Percentiles rank a stretch among this genome's conserved stretches.
phyloP scores from a whole-genome alignment of 768 basidiomycete genomes.

The Pulveroboletus sp. region DNA sequence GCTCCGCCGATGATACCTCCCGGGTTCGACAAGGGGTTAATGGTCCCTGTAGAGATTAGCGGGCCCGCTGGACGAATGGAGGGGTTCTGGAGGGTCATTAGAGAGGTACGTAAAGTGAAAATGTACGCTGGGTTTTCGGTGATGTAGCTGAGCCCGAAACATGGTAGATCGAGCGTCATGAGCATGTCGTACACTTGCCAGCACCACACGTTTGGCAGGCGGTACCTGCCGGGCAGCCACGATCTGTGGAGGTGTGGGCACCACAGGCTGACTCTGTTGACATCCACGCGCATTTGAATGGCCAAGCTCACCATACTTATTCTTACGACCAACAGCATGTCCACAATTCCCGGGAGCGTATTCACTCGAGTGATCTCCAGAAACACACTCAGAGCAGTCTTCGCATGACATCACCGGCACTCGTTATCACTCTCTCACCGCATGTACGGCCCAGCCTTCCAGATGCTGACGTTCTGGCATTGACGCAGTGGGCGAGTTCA shows the following conservation, averaged over 20 bases:
- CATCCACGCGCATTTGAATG: constrained; percentile 4
- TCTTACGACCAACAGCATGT: constrained; percentile 8
- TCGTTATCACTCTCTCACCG: constrained; percentile 76
- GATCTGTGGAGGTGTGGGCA: constrained; percentile 2
- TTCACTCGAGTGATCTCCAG: constrained; percentile 1
- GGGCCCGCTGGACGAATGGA: constrained; percentile 65
- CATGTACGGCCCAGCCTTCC: constrained; percentile 64
- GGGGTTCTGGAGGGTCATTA: constrained; percentile 71
- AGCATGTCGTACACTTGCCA: constrained; percentile 75
- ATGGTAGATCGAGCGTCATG: constrained; percentile 73
- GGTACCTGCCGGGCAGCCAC: constrained; percentile 38
- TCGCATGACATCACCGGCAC: constrained; percentile 29
- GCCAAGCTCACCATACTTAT: constrained; percentile 7
- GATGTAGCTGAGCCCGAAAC: not conserved
- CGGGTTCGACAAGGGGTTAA: constrained; percentile 7
- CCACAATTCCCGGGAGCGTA: not conserved
- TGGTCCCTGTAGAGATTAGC: not conserved
- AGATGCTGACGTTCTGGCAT: constrained; percentile 64
- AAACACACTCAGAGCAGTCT: not conserved
- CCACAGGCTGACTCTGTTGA: not conserved
- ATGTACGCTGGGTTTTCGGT: not conserved
- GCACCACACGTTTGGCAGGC: constrained; percentile 91
- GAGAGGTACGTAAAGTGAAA: constrained; percentile 53
- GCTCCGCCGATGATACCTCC: constrained; percentile 48
- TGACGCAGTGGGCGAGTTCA: constrained; percentile 78